Base-by-base conservation (phyloP, 1,139 yeast genomes). In the Sugiyamaella pinicola region DNA sequence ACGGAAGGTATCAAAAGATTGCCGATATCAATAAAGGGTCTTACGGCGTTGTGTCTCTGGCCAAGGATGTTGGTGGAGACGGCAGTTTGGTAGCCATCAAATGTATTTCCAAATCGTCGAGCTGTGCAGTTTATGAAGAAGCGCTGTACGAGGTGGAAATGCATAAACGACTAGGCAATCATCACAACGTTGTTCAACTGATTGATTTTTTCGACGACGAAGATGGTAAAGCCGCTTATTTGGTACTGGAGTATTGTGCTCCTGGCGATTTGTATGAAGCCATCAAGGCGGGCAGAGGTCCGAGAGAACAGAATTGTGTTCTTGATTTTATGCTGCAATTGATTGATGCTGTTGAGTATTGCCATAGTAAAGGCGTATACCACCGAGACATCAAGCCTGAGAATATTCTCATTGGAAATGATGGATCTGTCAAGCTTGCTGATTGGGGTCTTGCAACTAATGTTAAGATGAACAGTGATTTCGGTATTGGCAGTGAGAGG, bases 201-300 rank as follows among this genome's bases (percentile, higher is more conserved):
- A 74, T 82, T 53, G 96, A 90, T 65, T 82, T 80, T 66, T 90
- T 90, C 66, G 95, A 85, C 67, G 95, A 85, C 62, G 81, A 90
- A 19, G 65, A 65, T 39, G 55, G 58, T 44, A 63, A 65, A 46
- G 56, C 35, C 35, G 35, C 63, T 38, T 89, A 84, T 64, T 80
- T 93, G 63, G 79, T 91, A 37, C 75, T 91, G 69, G 98, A 93
- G 64, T 91, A 89, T 67, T 90, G 96, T 64, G 76, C 93, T 3
- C 80, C 91, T 58, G 99, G 99, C 58, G 99, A 93, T 68, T 74
- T 93, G 53, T 93, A 93, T 68, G 99, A 93, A 66, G 95, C 96
- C 7, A 89, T 91, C 63, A 87, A 85, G 61, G 83, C 82, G 55
- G 90, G 87, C 49, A 77, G 82, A 41, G 93, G 95, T 4, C 96